Evolutionary conservation across 257 asterid genomes (phyloP).

Genomic region (Penstemon eatonii): DNA sequence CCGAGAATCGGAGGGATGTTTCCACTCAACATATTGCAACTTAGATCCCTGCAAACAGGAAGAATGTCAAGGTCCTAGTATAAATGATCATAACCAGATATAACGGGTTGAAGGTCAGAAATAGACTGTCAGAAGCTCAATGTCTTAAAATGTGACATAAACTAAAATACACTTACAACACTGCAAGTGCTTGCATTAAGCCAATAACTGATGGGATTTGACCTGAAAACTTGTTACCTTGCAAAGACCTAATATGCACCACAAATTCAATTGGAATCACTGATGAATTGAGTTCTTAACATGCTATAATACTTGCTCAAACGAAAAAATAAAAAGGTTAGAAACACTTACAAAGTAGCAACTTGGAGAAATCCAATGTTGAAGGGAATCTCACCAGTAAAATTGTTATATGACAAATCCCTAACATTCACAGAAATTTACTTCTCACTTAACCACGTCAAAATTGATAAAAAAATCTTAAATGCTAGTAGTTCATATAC

Average conservation of each 20-base stretch:
- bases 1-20: conserved; percentile 88
- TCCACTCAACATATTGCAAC: conserved; percentile 87
- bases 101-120: not conserved
- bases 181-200: conserved; percentile 99
- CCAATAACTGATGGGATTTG: conserved; percentile 90
- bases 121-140: not conserved
- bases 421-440: conserved; percentile 34
- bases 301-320: not conserved
- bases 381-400: conserved; percentile 85
- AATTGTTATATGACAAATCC: conserved; percentile 86
- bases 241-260: conserved; percentile 40
- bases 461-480: not conserved
- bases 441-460: not conserved
- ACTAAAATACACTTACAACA: conserved; percentile 54
- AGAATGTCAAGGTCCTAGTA: not conserved
- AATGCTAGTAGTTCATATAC: conserved; percentile 40
- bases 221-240: conserved; percentile 71
- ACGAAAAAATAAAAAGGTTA: not conserved
- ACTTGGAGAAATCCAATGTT: conserved; percentile 98
- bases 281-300: not conserved
- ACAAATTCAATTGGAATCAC: not conserved
- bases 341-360: conserved; percentile 81
- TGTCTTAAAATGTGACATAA: not conserved
- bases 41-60: conserved; percentile 61
- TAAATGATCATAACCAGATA: not conserved